A percentile compares a stretch with the other conserved stretches of the same genome.
Evolutionary conservation across 257 asterid species (phyloP).

Genomic region (Gentiana macrophylla): DNA sequence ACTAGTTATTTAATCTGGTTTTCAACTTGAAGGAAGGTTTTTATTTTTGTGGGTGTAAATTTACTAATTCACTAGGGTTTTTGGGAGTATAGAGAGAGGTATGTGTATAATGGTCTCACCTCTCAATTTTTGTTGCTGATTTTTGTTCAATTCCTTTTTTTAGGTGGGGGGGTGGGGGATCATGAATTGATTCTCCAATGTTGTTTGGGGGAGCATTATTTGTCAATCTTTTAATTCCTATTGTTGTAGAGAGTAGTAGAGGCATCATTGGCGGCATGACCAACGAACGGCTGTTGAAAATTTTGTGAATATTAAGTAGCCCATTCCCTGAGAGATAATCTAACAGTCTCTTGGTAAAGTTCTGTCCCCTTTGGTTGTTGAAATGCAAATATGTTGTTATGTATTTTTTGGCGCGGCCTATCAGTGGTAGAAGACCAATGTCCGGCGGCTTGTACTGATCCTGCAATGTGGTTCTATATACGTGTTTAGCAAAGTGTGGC

Average conservation of each 20-base stretch:
- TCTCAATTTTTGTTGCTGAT: conserved; percentile 23
- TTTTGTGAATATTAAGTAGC: conserved; percentile 25
- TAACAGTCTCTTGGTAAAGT: not conserved
- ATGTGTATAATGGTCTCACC: conserved; percentile 57
- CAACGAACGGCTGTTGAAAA: conserved; percentile 37
- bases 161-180: not conserved
- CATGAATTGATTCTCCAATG: conserved; percentile 16
- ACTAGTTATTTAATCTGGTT: conserved; percentile 14
- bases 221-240: conserved; percentile 19
- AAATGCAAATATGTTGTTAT: too few relatives aligned
- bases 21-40: conserved; percentile 17
- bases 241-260: conserved; percentile 29
- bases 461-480: too few relatives aligned
- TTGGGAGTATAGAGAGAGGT: conserved; percentile 42
- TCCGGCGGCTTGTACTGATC: too few relatives aligned
- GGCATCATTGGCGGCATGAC: conserved; percentile 28
- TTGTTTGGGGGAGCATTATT: conserved; percentile 31
- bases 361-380: not conserved
- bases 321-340: conserved; percentile 1
- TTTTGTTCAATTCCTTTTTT: conserved; percentile 13
- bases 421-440: too few relatives aligned
- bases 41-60: conserved; percentile 23
- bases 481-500: too few relatives aligned
- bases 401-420: too few relatives aligned
- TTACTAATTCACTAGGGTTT: conserved; percentile 30